A percentile compares a stretch with the other conserved stretches of the same genome.
phyloP scores from a whole-genome alignment of 2,329 filamentous ascomycete species.

The Beauveria pseudobassiana region DNA sequence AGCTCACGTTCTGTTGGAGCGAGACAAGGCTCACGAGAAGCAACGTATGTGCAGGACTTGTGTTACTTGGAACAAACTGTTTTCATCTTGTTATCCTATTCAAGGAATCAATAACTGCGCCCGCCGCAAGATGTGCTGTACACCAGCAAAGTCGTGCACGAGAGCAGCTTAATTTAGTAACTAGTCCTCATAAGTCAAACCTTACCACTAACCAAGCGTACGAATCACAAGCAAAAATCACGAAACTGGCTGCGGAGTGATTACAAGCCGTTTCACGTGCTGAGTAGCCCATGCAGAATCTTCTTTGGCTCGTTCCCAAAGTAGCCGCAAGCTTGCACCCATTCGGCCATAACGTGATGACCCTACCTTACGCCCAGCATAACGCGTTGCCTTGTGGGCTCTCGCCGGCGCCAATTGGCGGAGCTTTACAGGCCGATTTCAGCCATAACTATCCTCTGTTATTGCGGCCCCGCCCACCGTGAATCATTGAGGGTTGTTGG shows the following conservation, averaged over 20 bases:
- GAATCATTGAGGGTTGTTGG: neutral
- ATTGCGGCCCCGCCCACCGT: constrained; percentile 5
- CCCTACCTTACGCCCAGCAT: neutral
- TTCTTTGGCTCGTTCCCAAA: neutral
- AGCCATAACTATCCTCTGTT: neutral
- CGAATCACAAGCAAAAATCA: too few relatives aligned
- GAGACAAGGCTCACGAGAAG: neutral
- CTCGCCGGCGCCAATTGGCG: neutral
- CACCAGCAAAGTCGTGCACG: too few relatives aligned
- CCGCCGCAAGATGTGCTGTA: neutral
- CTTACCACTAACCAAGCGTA: neutral
- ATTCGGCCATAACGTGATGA: neutral
- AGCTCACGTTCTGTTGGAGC: neutral
- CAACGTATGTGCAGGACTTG: neutral
- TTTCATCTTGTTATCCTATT: neutral
- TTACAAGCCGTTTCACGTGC: neutral
- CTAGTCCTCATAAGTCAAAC: neutral
- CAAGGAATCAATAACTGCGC: neutral
- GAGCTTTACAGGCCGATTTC: neutral
- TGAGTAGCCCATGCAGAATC: neutral
- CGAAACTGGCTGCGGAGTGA: neutral
- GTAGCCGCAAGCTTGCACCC: neutral
- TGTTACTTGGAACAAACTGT: neutral
- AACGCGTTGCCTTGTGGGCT: constrained; percentile 4
- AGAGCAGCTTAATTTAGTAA: too few relatives aligned